Base-by-base conservation (phyloP, 345 rosid genomes). In the Eucalyptus cloeziana region DNA sequence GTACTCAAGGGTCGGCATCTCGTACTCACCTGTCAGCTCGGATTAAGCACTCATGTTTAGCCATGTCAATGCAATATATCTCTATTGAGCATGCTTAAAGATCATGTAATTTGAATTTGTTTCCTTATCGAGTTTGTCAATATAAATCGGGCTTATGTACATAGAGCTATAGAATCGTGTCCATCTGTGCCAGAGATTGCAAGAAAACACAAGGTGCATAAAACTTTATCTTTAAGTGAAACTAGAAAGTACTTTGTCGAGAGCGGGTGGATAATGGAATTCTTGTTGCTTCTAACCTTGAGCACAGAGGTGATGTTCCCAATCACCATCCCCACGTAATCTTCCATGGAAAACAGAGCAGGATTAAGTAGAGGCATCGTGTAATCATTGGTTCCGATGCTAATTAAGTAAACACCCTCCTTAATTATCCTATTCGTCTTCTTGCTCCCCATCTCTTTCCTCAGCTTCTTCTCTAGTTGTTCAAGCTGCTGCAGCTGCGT, bases 311-410 rank as follows among this genome's bases (percentile, higher is more conserved):
- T 86, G 49, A 91, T 40, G 89, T 92, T 91, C 21, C 92, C 91
- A 4, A 91, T 81, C 69, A 92, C 93, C 87, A 85, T 67, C 22
- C n/a, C 86, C 25, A 92, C 92, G 27, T 86, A 69, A 7, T 92
- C 88, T 86, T 62, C 76, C 44, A 43, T 64, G 37, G 50, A 87
- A 43, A 60, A 47, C 27, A 62, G 30, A 58, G 83, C 24, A 11
- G 89, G 71, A 52, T 88, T 88, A 22, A 21, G 30, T n/a, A 13
- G 30, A 52, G 51, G n/a, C 44, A 4, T 5, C 2, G 15, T 0
- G 87, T 90, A 91, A 49, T 91, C 92, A 51, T 90, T 86, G 50
- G 87, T 89, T 51, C 92, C 92, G 19, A 87, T 56, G 90, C 90
- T 88, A 37, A 79, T 81, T 49, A 91, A 21, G 80, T 89, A 90